phyloP scores from a whole-genome alignment of 768 basidiomycete genomes.

The Leccinellum albellum region DNA sequence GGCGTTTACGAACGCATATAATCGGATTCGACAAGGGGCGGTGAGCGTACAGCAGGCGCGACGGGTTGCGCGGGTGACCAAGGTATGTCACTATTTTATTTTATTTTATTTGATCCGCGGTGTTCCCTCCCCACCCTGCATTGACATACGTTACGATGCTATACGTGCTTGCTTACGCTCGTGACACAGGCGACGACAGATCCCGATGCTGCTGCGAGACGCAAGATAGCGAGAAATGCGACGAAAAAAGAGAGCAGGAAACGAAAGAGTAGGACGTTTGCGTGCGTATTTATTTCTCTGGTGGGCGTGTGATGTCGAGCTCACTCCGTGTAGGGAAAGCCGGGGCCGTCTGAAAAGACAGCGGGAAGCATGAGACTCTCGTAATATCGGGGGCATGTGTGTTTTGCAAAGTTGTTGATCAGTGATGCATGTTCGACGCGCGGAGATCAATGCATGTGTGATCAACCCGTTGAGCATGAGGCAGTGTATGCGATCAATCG shows the following conservation, averaged over 20 bases:
- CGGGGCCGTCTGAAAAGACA: slow-evolving; percentile 47
- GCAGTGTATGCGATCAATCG: background rate
- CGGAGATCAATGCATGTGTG: background rate
- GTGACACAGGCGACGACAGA: slow-evolving; percentile 58
- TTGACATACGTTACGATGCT: background rate
- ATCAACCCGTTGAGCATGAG: background rate
- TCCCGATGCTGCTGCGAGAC: slow-evolving; percentile 72
- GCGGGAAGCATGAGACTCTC: slow-evolving; percentile 29
- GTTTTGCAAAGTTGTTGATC: background rate
- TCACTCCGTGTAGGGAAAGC: slow-evolving; percentile 36
- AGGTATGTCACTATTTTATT: slow-evolving; percentile 33
- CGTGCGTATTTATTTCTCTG: slow-evolving; percentile 43
- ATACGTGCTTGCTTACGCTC: background rate
- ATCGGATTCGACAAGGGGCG: slow-evolving; percentile 69
- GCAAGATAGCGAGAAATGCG: slow-evolving; percentile 66
- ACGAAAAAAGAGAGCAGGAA: slow-evolving; percentile 86
- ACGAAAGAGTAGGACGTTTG: slow-evolving; percentile 59
- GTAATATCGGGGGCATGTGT: background rate
- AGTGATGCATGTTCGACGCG: background rate
- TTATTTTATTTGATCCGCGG: background rate
- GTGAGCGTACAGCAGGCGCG: slow-evolving; percentile 68
- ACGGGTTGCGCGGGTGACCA: slow-evolving; percentile 52
- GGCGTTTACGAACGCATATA: slow-evolving; percentile 76
- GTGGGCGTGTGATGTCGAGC: background rate
- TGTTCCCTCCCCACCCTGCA: background rate